Conservation (phyloP, 768 basidiomycete species). For the Pisolithus marmoratus region DNA sequence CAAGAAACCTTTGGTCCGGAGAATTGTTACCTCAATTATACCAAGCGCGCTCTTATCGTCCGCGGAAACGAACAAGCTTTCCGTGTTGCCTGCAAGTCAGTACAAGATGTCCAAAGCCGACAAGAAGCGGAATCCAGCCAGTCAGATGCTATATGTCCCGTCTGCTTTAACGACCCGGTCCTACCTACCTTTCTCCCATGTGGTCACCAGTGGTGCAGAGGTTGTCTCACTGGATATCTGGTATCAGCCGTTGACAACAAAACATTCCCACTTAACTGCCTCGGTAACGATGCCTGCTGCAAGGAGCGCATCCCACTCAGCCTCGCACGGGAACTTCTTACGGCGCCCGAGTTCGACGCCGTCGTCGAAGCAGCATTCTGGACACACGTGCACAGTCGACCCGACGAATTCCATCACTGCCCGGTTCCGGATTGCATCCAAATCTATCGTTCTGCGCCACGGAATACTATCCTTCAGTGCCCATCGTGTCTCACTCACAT, state of each 20-base stretch:
- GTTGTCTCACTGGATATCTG: constrained; percentile 58
- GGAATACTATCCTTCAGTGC: constrained; percentile 54
- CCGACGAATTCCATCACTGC: constrained; percentile 65
- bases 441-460: constrained; percentile 55
- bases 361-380: constrained; percentile 56
- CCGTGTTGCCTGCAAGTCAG: constrained; percentile 33
- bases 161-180: constrained; percentile 54
- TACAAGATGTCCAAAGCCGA: constrained; percentile 32
- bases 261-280: constrained; percentile 66
- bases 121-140: constrained; percentile 22
- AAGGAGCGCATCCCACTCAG: constrained; percentile 47
- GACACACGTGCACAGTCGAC: constrained; percentile 52
- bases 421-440: constrained; percentile 76
- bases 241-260: constrained; percentile 49
- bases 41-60: constrained; percentile 40
- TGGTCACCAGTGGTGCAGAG: constrained; percentile 63
- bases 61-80: constrained; percentile 45
- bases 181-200: constrained; percentile 52
- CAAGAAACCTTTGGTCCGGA: constrained; percentile 49
- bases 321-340: constrained; percentile 45
- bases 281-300: constrained; percentile 62
- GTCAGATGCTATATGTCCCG: constrained; percentile 46
- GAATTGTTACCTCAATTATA: constrained; percentile 46
- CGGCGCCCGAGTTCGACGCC: constrained; percentile 46
- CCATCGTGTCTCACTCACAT: constrained; percentile 68